Base-by-base conservation (phyloP, 345 rosid species). In the Conringia planisiliqua region DNA sequence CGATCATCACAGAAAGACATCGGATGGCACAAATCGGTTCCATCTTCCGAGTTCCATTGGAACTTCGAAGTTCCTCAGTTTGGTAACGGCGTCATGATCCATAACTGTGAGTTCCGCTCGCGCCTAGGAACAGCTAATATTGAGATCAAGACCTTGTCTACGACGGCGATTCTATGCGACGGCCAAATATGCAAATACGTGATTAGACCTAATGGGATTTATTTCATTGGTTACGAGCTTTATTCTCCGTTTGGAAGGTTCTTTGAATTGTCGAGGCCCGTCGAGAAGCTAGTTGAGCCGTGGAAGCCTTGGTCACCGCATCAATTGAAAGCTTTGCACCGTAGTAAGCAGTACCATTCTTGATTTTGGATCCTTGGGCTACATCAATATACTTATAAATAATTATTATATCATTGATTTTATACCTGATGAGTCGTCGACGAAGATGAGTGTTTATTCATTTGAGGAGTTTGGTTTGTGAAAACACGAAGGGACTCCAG, bases 251-350 rank as follows among this genome's bases (percentile, higher is more conserved):
- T 76, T 22, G 70, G 65, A 40, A 24, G 47, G 32, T 50, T 20
- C 54, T 4, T 76, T 4, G 79, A 76, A 10, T 7, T 76, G 27
- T 62, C 58, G 9, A 76, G 74, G 32, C 74, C 79, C 1, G 79
- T 52, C 0, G 57, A 76, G 70, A 76, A 76, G 57, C 63, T 76
- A 2, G 56, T 76, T 12, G 70, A 76, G 48, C 79, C 79, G 27
- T 75, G 79, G 74, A 62, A 62, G 62, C 63, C 69, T 30, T 75
- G 74, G 74, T 68, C 74, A 7, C 79, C 79, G 6, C 70, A 61
- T 14, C 79, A 76, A 17, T 3, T 76, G 36, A 32, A 55, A 54
- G 58, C 3, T 52, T 51, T 62, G 63, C 56, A 38, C 30, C 54
- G 24, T 47, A 29, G n/a, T 22, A 46, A 48, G 5, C 68, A 52